Evolutionary conservation across 306 rosid species (phyloP).

Genomic region (Malus sieversii): DNA sequence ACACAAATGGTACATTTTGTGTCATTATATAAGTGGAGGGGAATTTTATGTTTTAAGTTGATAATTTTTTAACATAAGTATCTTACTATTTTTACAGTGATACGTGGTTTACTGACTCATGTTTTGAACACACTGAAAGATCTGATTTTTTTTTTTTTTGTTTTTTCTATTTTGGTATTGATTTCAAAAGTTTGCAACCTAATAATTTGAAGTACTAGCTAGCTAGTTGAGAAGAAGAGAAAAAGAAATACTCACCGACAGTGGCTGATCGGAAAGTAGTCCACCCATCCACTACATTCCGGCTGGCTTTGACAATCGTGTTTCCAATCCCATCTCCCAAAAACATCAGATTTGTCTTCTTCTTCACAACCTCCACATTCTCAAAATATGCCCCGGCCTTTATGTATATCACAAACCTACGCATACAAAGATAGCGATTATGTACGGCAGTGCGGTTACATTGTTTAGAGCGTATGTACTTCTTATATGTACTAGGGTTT

Average conservation of each 20-base stretch:
- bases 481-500: no score
- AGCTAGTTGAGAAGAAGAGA: no score
- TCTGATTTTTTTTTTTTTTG: no score
- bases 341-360: conserved; percentile 61
- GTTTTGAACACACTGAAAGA: no score
- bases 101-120: no score
- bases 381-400: conserved; percentile 74
- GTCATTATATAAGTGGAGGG: no score
- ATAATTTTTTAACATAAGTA: no score
- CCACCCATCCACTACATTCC: conserved; percentile 81
- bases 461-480: no score
- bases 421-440: neutral
- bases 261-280: conserved; percentile 90
- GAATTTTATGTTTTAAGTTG: no score
- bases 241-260: conserved; percentile 45
- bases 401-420: conserved; percentile 73
- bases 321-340: conserved; percentile 83
- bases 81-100: accelerated
- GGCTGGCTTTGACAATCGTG: conserved; percentile 62
- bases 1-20: accelerated
- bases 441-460: no score
- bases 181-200: neutral
- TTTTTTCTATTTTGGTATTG: neutral
- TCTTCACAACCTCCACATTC: conserved; percentile 72
- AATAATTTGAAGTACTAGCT: neutral